phyloP scores from a whole-genome alignment of 805 yeast species.

The Wickerhamomyces alni region DNA sequence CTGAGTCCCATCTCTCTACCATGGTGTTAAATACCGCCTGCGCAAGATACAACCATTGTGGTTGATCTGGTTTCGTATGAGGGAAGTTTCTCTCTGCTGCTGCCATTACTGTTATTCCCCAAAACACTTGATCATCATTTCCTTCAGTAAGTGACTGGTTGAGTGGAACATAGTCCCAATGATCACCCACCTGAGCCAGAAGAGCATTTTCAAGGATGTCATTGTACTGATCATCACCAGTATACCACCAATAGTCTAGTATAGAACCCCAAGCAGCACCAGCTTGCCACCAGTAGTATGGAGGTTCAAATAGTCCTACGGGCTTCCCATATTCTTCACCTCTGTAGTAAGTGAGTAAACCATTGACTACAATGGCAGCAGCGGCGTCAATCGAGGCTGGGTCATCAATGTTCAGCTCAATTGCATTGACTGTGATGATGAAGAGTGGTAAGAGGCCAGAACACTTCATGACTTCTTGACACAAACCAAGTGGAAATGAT shows the following conservation, averaged over 20 bases:
- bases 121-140: slow-evolving; percentile 95
- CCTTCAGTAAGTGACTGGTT: slow-evolving; percentile 93
- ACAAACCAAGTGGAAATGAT: no score
- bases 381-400: slow-evolving; percentile 35
- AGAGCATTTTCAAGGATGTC: slow-evolving; percentile 54
- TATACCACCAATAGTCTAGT: slow-evolving; percentile 69
- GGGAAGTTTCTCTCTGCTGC: slow-evolving; percentile 89
- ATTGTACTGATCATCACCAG: slow-evolving; percentile 65
- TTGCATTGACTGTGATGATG: neutral
- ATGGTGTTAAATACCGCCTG: slow-evolving; percentile 90
- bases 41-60: slow-evolving; percentile 77
- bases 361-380: slow-evolving; percentile 55
- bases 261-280: slow-evolving; percentile 93
- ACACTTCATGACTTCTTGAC: no score
- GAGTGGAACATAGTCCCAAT: slow-evolving; percentile 76
- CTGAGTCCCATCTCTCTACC: slow-evolving; percentile 89
- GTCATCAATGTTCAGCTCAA: slow-evolving; percentile 2
- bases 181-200: slow-evolving; percentile 65
- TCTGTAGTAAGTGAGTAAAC: slow-evolving; percentile 77
- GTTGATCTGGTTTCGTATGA: slow-evolving; percentile 53
- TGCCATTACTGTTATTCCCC: slow-evolving; percentile 91
- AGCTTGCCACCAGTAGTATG: slow-evolving; percentile 99
- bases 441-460: no score
- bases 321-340: slow-evolving; percentile 68
- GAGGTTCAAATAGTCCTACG: slow-evolving; percentile 79